phyloP scores from a whole-genome alignment of 352 stramenopile genomes.

The Pythium utonaiense region DNA sequence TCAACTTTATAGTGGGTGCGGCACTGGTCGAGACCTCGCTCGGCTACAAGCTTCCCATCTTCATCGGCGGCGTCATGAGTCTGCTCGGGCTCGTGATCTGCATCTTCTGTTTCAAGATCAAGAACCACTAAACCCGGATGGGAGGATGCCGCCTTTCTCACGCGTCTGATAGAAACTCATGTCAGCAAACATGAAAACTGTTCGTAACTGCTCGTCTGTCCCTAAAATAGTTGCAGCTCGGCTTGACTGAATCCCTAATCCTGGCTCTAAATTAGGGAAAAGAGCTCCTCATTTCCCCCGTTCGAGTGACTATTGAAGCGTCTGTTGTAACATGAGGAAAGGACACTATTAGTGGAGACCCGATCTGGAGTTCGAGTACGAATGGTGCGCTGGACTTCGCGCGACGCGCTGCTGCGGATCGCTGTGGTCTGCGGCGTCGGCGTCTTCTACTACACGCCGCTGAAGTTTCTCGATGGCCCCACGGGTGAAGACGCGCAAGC shows the following conservation, averaged over 20 bases:
- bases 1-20: constrained; percentile 57
- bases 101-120: constrained; percentile 21
- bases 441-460: constrained; percentile 16
- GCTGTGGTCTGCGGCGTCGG: constrained; percentile 11
- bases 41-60: constrained; percentile 49
- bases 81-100: constrained; percentile 49
- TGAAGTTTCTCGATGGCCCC: background rate
- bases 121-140: no score
- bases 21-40: constrained; percentile 53
- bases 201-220: no score
- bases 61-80: constrained; percentile 56
- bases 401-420: constrained; percentile 18
- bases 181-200: no score
- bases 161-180: no score
- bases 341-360: no score
- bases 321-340: no score
- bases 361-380: no score
- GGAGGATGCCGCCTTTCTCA: no score
- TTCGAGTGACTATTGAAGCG: background rate
- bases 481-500: background rate
- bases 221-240: no score
- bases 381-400: constrained; percentile 10
- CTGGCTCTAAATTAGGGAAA: background rate
- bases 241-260: background rate
- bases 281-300: background rate